Conservation (phyloP, 208 protist genomes). For the Leishmania turanica region DNA sequence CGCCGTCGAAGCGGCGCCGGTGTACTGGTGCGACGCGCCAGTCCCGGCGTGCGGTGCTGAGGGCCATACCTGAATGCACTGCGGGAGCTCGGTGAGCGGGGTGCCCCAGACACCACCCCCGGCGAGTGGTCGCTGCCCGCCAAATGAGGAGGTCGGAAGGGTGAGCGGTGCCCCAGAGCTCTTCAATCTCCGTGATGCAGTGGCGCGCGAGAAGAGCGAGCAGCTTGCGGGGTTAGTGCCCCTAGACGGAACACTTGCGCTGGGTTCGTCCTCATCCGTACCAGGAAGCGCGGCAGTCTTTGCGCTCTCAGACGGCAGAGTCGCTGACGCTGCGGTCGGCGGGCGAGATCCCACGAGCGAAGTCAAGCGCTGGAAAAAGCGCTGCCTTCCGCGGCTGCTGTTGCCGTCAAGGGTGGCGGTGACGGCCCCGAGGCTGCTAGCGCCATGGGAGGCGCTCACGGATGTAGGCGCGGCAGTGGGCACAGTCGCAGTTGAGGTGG, state of each 20-base stretch:
- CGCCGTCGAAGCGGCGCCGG: not conserved
- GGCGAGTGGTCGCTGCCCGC: not conserved
- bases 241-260: not conserved
- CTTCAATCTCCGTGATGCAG: not conserved
- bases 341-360: constrained; percentile 14
- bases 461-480: not conserved
- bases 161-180: not conserved
- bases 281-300: not conserved
- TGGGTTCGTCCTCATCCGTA: not conserved
- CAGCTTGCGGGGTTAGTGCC: not conserved
- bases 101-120: constrained; percentile 16
- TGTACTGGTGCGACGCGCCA: no score
- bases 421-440: not conserved
- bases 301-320: not conserved
- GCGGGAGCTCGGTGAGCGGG: constrained; percentile 11
- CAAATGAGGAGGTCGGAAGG: not conserved
- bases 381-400: not conserved
- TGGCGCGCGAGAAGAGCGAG: not conserved
- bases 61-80: constrained; percentile 26
- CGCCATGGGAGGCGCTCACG: not conserved
- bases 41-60: not conserved
- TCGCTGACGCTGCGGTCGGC: not conserved
- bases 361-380: constrained; percentile 15
- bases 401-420: not conserved
- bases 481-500: not conserved